Percentiles rank a stretch among this genome's conserved stretches.
Conservation (phyloP, 306 rosid species). For the Castanospermum australe region DNA sequence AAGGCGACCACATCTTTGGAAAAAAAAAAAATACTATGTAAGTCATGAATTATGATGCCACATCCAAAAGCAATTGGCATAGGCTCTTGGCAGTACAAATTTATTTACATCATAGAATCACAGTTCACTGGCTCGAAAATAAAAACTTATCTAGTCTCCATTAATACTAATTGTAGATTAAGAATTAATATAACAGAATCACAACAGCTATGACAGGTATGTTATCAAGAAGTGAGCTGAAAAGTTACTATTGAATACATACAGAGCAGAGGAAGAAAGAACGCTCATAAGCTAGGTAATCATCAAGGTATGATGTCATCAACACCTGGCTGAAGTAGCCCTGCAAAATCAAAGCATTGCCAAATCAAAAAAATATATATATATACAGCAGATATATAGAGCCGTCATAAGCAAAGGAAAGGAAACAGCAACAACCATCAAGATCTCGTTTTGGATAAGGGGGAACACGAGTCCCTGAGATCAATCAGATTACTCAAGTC, state of each 20-base stretch:
- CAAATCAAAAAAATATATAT: slow-evolving; percentile 3
- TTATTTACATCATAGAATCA: slow-evolving; percentile 26
- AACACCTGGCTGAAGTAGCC: slow-evolving; percentile 49
- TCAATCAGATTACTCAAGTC: not conserved
- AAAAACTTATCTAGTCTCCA: not conserved
- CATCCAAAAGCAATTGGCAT: not conserved
- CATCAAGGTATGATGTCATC: slow-evolving; percentile 25
- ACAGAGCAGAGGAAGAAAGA: not conserved
- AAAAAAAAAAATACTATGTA: not conserved
- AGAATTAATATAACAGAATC: not conserved
- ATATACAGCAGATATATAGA: not conserved
- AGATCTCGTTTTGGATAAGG: not conserved
- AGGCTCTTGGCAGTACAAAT: not conserved
- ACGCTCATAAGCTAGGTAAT: not conserved
- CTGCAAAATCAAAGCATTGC: slow-evolving; percentile 42
- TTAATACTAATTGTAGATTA: not conserved
- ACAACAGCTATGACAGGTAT: slow-evolving; percentile 2
- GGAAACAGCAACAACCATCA: not conserved
- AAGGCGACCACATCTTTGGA: not conserved
- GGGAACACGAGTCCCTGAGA: not conserved
- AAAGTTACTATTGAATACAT: not conserved
- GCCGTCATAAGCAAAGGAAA: not conserved
- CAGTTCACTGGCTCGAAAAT: slow-evolving; percentile 10
- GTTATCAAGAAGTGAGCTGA: slow-evolving; percentile 23
- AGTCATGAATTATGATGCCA: not conserved